Percentiles rank a stretch among this genome's conserved stretches.
Conservation (phyloP, 192 early-diverging fungal genomes). For the Coemansia sp. region DNA sequence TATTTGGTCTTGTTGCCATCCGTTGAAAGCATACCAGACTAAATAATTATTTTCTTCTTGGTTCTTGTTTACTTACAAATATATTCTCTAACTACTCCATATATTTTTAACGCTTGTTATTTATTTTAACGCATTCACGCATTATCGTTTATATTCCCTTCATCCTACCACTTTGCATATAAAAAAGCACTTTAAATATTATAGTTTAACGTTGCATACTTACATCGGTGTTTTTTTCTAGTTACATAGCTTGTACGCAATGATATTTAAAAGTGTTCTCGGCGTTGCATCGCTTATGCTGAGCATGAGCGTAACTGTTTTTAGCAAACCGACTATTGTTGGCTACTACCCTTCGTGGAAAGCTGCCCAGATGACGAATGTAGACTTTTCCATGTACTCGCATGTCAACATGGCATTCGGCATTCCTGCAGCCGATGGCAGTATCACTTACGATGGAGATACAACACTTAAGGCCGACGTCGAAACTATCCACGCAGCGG, state of each 20-base stretch:
- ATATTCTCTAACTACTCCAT: background rate
- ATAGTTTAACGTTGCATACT: too few species aligned
- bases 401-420: slow-evolving; percentile 69
- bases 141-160: background rate
- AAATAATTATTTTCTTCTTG: background rate
- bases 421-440: slow-evolving; percentile 40
- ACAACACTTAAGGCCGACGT: slow-evolving; percentile 35
- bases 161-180: background rate
- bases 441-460: slow-evolving; percentile 20
- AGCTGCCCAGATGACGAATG: slow-evolving; percentile 9
- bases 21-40: too few species aligned
- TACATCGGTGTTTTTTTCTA: too few species aligned
- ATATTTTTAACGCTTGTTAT: background rate
- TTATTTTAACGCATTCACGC: background rate
- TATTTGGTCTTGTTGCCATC: too few species aligned
- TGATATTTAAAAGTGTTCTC: background rate
- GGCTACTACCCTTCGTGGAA: slow-evolving; percentile 41
- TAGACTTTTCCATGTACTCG: slow-evolving; percentile 56
- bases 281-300: background rate
- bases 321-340: slow-evolving; percentile 1
- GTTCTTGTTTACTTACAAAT: too few species aligned
- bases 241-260: too few species aligned
- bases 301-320: slow-evolving; percentile 1
- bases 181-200: too few species aligned
- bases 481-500: slow-evolving; percentile 44